phyloP scores from a whole-genome alignment of 202 grass and related monocot species.

The Tripidium arundinaceum region DNA sequence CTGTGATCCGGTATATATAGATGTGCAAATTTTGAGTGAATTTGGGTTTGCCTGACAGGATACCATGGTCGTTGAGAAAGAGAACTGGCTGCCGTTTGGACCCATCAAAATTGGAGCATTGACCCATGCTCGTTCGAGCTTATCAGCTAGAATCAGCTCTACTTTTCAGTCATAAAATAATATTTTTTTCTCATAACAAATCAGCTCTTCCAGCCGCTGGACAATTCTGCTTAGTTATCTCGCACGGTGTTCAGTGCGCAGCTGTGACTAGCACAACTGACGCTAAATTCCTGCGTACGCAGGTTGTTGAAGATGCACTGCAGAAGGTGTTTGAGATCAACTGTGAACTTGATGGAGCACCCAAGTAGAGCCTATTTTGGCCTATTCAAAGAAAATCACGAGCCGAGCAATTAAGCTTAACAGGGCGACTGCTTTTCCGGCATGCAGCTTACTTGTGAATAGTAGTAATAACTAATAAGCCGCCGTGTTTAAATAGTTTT shows the following conservation, averaged over 20 bases:
- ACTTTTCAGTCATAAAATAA: too few relatives aligned
- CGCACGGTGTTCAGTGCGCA: too few relatives aligned
- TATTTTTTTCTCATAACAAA: too few relatives aligned
- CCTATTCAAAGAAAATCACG: not conserved
- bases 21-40: not conserved
- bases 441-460: too few relatives aligned
- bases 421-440: not conserved
- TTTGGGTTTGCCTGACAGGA: not conserved
- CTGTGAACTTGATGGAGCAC: constrained; percentile 24
- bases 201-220: too few relatives aligned
- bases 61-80: constrained; percentile 44
- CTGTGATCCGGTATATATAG: too few relatives aligned
- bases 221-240: not conserved
- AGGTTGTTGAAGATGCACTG: constrained; percentile 69
- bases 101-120: constrained; percentile 72
- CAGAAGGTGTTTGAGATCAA: constrained; percentile 85
- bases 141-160: too few relatives aligned
- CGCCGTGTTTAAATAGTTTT: too few relatives aligned
- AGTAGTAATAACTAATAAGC: too few relatives aligned
- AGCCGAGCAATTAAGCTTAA: not conserved
- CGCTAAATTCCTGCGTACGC: not conserved
- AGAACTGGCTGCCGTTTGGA: constrained; percentile 75
- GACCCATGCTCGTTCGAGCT: too few relatives aligned
- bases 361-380: too few relatives aligned
- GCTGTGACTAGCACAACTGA: too few relatives aligned